These are phyloP conservation scores for Astrephomene gubernaculifera DNA, from an alignment of 139 green algal species.

Conservation along the genomic window DNA sequence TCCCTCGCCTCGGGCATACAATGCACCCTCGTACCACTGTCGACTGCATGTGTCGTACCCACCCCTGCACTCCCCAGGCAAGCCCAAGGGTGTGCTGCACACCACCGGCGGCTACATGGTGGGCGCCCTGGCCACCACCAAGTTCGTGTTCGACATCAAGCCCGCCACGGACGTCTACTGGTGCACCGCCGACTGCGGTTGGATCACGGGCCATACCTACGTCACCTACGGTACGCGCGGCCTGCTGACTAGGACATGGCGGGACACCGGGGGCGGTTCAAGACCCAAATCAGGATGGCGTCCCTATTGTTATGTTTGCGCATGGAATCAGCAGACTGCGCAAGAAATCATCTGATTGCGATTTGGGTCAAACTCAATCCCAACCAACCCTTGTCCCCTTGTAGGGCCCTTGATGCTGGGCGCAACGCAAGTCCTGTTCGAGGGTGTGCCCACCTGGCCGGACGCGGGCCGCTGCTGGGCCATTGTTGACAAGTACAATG, in stretches of 20 bases:
- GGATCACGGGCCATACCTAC: slow-evolving; percentile 97
- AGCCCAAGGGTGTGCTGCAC: slow-evolving; percentile 97
- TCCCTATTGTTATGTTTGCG: no score
- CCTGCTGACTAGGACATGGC: no score
- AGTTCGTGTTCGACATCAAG: slow-evolving; percentile 85
- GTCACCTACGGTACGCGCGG: slow-evolving; percentile 68
- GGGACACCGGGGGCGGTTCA: no score
- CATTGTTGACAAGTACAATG: slow-evolving; percentile 91
- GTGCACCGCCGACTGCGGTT: slow-evolving; percentile 98
- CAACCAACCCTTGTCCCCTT: no score
- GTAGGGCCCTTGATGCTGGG: slow-evolving; percentile 87
- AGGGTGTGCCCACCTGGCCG: slow-evolving; percentile 91
- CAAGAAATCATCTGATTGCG: no score
- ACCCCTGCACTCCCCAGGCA: slow-evolving; percentile 55
- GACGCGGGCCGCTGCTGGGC: slow-evolving; percentile 89
- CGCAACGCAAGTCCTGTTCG: slow-evolving; percentile 90
- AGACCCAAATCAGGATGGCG: no score
- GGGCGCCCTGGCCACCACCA: slow-evolving; percentile 65
- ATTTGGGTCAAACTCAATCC: no score
- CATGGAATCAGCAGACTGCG: no score
- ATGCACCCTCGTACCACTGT: no score
- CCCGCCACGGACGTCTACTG: slow-evolving; percentile 88
- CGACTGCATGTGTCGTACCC: neutral
- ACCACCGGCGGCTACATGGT: slow-evolving; percentile 87
- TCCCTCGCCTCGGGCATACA: no score